phyloP scores from a whole-genome alignment of 805 yeast species.

The Hanseniaspora nectarophila region DNA sequence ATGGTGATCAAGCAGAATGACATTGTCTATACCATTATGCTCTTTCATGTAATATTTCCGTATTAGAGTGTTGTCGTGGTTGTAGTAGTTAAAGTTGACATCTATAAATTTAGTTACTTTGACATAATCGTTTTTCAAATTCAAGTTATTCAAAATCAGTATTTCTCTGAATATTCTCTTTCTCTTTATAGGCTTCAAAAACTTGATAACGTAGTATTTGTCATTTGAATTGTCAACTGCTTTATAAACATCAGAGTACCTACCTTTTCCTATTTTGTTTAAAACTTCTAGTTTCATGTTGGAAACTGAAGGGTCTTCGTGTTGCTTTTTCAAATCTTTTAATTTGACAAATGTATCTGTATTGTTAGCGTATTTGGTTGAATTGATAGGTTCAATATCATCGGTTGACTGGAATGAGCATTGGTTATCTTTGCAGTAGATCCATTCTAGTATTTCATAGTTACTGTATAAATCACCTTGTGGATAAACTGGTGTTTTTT shows the following conservation, averaged over 20 bases:
- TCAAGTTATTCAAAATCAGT: constrained; percentile 69
- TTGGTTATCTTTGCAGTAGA: constrained; percentile 9
- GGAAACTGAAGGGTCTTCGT: background rate
- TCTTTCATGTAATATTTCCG: constrained; percentile 22
- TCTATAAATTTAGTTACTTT: background rate
- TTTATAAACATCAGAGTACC: constrained; percentile 88
- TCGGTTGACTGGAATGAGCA: background rate
- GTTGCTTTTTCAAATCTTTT: background rate
- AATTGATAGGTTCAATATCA: background rate
- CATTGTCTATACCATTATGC: constrained; percentile 44
- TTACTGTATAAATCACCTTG: constrained; percentile 7
- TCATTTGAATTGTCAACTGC: constrained; percentile 61
- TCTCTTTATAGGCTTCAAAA: constrained; percentile 81
- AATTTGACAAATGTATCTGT: background rate
- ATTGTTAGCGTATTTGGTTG: background rate
- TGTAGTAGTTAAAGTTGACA: constrained; percentile 4
- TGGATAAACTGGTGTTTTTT: background rate
- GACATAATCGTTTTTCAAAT: constrained; percentile 22
- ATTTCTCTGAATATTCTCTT: constrained; percentile 87
- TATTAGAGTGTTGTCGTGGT: background rate
- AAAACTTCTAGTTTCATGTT: constrained; percentile 55
- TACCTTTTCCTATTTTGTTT: constrained; percentile 80
- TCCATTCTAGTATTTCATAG: constrained; percentile 11
- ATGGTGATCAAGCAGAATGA: constrained; percentile 40
- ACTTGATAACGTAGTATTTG: constrained; percentile 68